Evolutionary conservation across 1,284 basidiomycete species (phyloP).

Genomic region (Cystobasidium pallidum): DNA sequence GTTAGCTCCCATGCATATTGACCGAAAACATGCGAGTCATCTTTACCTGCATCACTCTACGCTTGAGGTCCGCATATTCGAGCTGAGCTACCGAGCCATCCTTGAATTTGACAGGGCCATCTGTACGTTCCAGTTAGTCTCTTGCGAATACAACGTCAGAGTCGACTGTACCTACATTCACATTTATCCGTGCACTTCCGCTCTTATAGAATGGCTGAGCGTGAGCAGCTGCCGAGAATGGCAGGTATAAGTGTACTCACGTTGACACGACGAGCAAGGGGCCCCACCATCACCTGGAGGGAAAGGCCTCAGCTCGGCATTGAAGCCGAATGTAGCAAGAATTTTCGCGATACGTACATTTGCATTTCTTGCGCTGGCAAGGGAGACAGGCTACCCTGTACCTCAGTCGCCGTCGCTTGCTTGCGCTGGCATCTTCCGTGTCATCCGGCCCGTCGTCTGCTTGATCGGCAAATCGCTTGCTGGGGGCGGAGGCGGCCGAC

Average conservation of each 20-base stretch:
- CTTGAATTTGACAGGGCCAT: constrained; percentile 18
- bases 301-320: not conserved
- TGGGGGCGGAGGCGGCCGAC: not conserved
- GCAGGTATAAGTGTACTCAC: not conserved
- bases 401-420: constrained; percentile 5
- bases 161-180: not conserved
- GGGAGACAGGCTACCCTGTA: constrained; percentile 25
- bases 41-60: constrained; percentile 18
- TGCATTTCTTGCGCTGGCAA: constrained; percentile 25
- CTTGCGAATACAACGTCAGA: not conserved
- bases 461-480: constrained; percentile 12
- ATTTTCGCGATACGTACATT: not conserved
- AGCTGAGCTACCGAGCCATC: constrained; percentile 20
- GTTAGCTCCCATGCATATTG: too few species aligned
- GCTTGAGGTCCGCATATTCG: constrained; percentile 25
- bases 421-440: not conserved
- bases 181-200: constrained; percentile 17
- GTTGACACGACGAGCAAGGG: constrained; percentile 13
- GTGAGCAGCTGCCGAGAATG: not conserved
- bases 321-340: not conserved
- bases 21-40: too few species aligned
- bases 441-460: not conserved
- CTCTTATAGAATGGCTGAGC: not conserved
- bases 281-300: constrained; percentile 21
- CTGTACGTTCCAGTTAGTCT: not conserved